Evolutionary conservation across 2,329 filamentous ascomycete species (phyloP).

Genomic region (Tolypocladium tundrense): DNA sequence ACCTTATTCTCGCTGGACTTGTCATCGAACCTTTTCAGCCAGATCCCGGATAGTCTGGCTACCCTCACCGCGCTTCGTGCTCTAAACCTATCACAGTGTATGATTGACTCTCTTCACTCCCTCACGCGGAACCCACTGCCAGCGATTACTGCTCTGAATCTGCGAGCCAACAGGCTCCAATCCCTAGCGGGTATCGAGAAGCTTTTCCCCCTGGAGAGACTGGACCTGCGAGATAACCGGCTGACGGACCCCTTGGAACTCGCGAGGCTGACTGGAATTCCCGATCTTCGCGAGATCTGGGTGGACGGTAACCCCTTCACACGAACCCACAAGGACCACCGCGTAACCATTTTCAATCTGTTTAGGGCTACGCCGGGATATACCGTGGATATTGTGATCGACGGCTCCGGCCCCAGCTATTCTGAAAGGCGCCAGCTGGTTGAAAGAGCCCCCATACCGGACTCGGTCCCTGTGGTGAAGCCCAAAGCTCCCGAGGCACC

Average conservation of each 20-base stretch:
- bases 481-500: slow-evolving; percentile 52
- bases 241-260: slow-evolving; percentile 86
- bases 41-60: slow-evolving; percentile 85
- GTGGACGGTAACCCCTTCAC: slow-evolving; percentile 87
- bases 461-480: slow-evolving; percentile 69
- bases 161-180: slow-evolving; percentile 76
- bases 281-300: slow-evolving; percentile 87
- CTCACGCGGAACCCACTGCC: slow-evolving; percentile 77
- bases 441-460: slow-evolving; percentile 67
- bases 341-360: slow-evolving; percentile 88
- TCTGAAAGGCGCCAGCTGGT: slow-evolving; percentile 75
- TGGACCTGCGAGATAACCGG: slow-evolving; percentile 86
- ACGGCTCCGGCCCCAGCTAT: slow-evolving; percentile 73
- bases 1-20: slow-evolving; percentile 88
- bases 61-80: slow-evolving; percentile 80
- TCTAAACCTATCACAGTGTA: slow-evolving; percentile 89
- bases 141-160: slow-evolving; percentile 85
- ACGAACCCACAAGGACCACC: slow-evolving; percentile 74
- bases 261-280: slow-evolving; percentile 79
- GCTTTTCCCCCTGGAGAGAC: slow-evolving; percentile 74
- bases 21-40: slow-evolving; percentile 85
- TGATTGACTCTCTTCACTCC: slow-evolving; percentile 91
- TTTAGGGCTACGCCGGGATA: slow-evolving; percentile 87
- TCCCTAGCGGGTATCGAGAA: slow-evolving; percentile 87
- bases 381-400: slow-evolving; percentile 81